A percentile compares a stretch with the other conserved stretches of the same genome.
These are phyloP conservation scores for Gossypium trilobum DNA, from an alignment of 441 rosid species.

Conservation along the genomic window DNA sequence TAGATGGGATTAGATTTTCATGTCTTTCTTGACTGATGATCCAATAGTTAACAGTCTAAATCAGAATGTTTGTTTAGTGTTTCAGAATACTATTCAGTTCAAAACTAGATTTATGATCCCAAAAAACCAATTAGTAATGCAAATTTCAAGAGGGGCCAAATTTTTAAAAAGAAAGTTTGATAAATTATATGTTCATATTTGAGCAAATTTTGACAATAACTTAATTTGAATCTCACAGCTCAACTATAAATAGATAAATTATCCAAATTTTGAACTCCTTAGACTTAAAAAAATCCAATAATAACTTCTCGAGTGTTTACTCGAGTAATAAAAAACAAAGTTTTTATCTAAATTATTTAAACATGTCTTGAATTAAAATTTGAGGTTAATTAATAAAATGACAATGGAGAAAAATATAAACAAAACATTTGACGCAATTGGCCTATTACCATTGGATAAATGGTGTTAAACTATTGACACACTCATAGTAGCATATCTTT, in stretches of 20 bases:
- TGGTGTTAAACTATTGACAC: not conserved
- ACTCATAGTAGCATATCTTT: no score
- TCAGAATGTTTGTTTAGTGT: not conserved
- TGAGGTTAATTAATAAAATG: not conserved
- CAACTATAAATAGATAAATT: no score
- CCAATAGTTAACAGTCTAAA: not conserved
- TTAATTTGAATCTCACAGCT: not conserved
- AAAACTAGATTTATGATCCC: not conserved
- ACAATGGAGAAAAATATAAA: not conserved
- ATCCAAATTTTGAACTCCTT: not conserved
- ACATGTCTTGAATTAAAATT: not conserved
- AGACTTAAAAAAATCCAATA: no score
- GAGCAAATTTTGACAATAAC: no score
- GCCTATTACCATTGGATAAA: not conserved
- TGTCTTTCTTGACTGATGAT: not conserved
- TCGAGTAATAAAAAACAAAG: no score
- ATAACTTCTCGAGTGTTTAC: no score
- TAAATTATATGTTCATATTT: no score
- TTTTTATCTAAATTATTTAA: no score
- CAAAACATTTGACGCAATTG: not conserved
- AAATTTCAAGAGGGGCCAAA: no score
- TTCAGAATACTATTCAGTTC: no score
- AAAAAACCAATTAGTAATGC: no score
- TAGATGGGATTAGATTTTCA: not conserved
- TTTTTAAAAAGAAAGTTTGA: no score